Evolutionary conservation across 208 protist species (phyloP), one percentile per base, ranked within the genome.

Genomic region (Acanthamoeba culbertsoni): DNA sequence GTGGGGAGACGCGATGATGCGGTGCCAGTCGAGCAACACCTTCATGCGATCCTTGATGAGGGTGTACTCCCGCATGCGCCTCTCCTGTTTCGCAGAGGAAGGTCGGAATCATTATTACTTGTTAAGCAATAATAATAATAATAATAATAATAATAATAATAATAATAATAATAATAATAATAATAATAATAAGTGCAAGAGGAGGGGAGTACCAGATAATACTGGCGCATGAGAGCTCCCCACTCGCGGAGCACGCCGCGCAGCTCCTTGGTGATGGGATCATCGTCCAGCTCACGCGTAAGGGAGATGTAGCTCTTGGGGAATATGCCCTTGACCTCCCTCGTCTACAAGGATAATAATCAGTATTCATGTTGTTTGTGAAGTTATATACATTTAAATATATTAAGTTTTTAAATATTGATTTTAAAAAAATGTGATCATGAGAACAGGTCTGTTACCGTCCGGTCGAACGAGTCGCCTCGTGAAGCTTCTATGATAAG

Each of bases 1-100:
- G 55, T 93, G 88, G 31, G 88, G 88, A n/a, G 88, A 93, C 33
- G 88, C 62, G 43, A 93, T 59, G 88, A 93, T 93, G 63, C 92
- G 71, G 42, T 95, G 86, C 94, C 94, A 95, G 42, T 94, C 92
- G 26, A 95, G 45, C 10, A 95, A 48, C 20, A 94, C 55, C 51
- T 93, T 94, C 45, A 95, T 62, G 48, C 73, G 63, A 33, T 95
- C 94, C 35, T 94, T 94, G 68, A 95, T 94, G 3, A 86, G 51
- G 1, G 59, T 63, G 18, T 94, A 95, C 63, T 95, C 94, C 26
- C 43, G 53, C 3, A 93, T 93, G 53, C 79, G 93, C 79, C 77
- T 86, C 40, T 94, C 92, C 62, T 94, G 93, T 42, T n/a, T 57
- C n/a, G 28, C 35, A 48, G 53, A 86, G 35, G 40, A 86, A 37